Base-by-base conservation (phyloP, 352 stramenopile genomes). In the Phytophthora citricola region DNA sequence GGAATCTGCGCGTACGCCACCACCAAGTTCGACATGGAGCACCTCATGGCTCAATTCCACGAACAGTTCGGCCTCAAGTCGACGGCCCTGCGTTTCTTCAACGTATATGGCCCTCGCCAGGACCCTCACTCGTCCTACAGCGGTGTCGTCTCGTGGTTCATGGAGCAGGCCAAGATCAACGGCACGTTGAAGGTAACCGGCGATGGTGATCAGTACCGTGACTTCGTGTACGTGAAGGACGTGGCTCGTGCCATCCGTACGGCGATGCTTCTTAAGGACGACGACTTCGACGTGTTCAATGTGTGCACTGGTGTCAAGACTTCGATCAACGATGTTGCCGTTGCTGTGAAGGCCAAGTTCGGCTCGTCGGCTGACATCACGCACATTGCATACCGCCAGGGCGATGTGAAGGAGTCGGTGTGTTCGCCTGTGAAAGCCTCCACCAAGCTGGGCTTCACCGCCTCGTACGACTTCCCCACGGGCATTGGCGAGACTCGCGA, bases 201-300 rank as follows among this genome's bases (percentile, higher is more conserved):
- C 46, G 76, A 87, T 8, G 85, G 85, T 32, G 77, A 89, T n/a
- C 85, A 93, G 58, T 91, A 90, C 75, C 83, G 85, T 20, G 85
- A 93, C 63, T 93, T 93, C 60, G 83, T 93, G 51, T 93, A 78
- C 58, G 85, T 93, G 36, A 91, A 93, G 76, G 85, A 93, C 29
- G 83, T 93, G 3, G 85, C 83, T 12, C 82, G 81, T 41, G 85
- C 85, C 40, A 91, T 93, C 52, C 83, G 83, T 41, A 88, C 79
- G 41, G 85, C 85, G n/a, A 91, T 93, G 82, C 68, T 92, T 38
- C 66, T 90, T 10, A 52, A 67, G 38, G 64, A 89, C 63, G 67
- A 82, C 27, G 71, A 87, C 31, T 93, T 91, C 52, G 81, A 93
- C 59, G 85, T 90, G 22, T 93, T 92, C 59, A 93, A 93, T 58